Evolutionary conservation across 1,284 basidiomycete genomes (phyloP), one percentile per base, ranked within the genome.

Genomic region (Cryptococcus sp.): DNA sequence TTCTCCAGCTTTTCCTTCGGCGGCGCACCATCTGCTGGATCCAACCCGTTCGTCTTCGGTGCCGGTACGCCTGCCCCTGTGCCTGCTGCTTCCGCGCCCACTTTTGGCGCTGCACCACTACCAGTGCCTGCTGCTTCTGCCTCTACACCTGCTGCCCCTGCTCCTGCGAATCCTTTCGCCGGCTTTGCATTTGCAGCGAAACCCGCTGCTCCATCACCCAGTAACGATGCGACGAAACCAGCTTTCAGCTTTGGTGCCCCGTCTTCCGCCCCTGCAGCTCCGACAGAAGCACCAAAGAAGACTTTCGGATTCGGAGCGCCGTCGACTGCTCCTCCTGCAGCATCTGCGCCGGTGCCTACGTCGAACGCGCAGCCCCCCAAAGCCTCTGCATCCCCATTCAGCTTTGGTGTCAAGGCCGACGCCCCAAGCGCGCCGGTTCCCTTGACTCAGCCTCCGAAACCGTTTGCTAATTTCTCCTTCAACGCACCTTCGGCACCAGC

Each of bases 391-490:
- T 44, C 59, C 6, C 52, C 63, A 1, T 56, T 65, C 46, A 50
- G 53, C 31, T 60, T 61, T 51, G 53, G 57, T 19, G 35, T 35
- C 23, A 22, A 23, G 5, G 16, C 59, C 16, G 22, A 63, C 10
- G 19, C 57, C 38, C 38, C 60, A 15, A 51, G 67, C n/a, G 56
- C 67, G 0, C 44, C 66, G 0, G 51, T 64, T 50, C 57, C 57
- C 39, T 19, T 61, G 11, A 46, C 59, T 45, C 19, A 56, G 2
- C 15, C 57, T 6, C 2, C 63, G 8, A 63, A 66, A 22, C 56
- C 64, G 5, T 70, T 69, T 19, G 57, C 64, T 25, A 66, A 67
- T 16, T 75, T 75, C 54, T 59, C 59, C 4, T 68, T 65, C 38
- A 58, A 52, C 10, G 44, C 61, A 17, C 22, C 57, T n/a, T 40